These are phyloP conservation scores for Tylopilus sp. DNA, from an alignment of 768 basidiomycete species.

Conservation along the genomic window DNA sequence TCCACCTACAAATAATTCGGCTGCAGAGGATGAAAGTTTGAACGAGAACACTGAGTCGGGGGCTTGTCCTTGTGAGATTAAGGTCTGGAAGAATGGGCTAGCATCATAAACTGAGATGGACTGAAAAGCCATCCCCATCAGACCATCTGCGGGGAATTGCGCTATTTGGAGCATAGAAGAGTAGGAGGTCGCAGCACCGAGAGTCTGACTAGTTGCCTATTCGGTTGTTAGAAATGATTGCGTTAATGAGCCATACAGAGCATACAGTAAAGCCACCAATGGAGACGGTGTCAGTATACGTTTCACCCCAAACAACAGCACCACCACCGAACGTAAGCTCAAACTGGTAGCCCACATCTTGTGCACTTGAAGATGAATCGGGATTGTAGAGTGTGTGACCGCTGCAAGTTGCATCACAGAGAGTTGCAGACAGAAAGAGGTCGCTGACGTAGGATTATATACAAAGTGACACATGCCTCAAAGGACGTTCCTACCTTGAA, in stretches of 20 bases:
- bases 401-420: slow-evolving; percentile 30
- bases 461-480: no score
- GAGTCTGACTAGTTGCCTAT: slow-evolving; percentile 20
- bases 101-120: slow-evolving; percentile 34
- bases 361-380: slow-evolving; percentile 28
- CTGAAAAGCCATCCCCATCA: slow-evolving; percentile 44
- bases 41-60: slow-evolving; percentile 36
- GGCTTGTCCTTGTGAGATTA: slow-evolving; percentile 37
- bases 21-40: slow-evolving; percentile 33
- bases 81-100: slow-evolving; percentile 41
- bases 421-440: slow-evolving; percentile 29
- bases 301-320: slow-evolving; percentile 36
- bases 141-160: slow-evolving; percentile 26
- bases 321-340: slow-evolving; percentile 42
- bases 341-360: slow-evolving; percentile 26
- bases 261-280: slow-evolving; percentile 32
- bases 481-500: no score
- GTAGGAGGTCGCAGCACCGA: slow-evolving; percentile 24
- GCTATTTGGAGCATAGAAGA: slow-evolving; percentile 9
- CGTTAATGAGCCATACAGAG: neutral
- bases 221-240: slow-evolving; percentile 9
- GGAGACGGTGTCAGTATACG: slow-evolving; percentile 39
- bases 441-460: no score
- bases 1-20: slow-evolving; percentile 42
- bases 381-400: slow-evolving; percentile 38